Percentiles rank a stretch among this genome's conserved stretches.
Evolutionary conservation across 1,284 basidiomycete genomes (phyloP).

Genomic region (Ustilago xerochloae): DNA sequence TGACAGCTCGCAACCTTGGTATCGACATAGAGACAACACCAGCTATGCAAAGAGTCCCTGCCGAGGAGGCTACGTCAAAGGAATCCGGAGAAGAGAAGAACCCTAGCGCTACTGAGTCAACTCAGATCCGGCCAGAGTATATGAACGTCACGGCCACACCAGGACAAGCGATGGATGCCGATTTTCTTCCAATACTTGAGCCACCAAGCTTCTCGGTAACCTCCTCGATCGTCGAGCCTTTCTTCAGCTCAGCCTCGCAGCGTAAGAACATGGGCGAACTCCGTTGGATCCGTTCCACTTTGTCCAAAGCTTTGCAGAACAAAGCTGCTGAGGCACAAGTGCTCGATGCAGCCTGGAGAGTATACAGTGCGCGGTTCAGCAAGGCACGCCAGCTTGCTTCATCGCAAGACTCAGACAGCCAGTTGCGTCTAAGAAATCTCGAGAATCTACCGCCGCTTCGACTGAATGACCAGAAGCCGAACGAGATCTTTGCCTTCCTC

Average conservation of each 20-base stretch:
- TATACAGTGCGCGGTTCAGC: conserved; percentile 29
- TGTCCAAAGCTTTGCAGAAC: conserved; percentile 36
- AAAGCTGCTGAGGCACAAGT: conserved; percentile 36
- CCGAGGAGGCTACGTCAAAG: too few species aligned
- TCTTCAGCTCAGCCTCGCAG: conserved; percentile 35
- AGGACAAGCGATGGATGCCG: conserved; percentile 31
- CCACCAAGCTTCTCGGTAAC: conserved; percentile 51
- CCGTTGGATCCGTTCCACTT: conserved; percentile 26
- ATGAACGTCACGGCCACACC: conserved; percentile 7
- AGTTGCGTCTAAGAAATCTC: background rate
- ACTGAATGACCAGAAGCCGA: conserved; percentile 17
- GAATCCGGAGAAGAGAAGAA: background rate
- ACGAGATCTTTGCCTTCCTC: conserved; percentile 39
- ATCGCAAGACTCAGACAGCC: background rate
- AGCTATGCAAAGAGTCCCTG: background rate
- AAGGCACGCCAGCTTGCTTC: conserved; percentile 19
- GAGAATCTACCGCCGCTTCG: conserved; percentile 13
- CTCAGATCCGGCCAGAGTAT: conserved; percentile 16
- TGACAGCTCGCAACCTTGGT: conserved; percentile 33
- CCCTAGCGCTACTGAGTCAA: background rate
- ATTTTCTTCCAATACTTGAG: conserved; percentile 47
- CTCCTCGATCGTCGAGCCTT: conserved; percentile 40
- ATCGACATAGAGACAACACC: conserved; percentile 7
- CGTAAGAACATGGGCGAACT: conserved; percentile 24
- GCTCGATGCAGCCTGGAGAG: conserved; percentile 37